Percentiles rank a stretch among this genome's conserved stretches.
Evolutionary conservation across 345 rosid genomes (phyloP).

Genomic region (Eucalyptus caleyi): DNA sequence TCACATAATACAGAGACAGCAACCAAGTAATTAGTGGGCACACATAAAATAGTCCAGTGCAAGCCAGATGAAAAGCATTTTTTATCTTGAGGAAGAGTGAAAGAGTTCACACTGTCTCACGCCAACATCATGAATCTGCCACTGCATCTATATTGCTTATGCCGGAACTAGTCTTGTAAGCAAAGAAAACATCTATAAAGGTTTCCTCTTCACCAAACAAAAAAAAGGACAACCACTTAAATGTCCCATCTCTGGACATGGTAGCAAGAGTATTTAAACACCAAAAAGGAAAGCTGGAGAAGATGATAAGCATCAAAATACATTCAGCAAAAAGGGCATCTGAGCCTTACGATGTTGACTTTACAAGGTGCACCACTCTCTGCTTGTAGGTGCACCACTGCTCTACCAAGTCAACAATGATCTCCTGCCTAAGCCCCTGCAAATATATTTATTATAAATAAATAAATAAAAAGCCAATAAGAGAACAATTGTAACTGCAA

Average conservation of each 20-base stretch:
- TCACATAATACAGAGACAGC: background rate
- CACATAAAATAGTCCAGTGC: background rate
- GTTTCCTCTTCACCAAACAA: background rate
- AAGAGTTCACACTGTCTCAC: background rate
- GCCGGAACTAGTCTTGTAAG: background rate
- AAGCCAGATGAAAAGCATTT: background rate
- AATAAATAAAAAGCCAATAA: background rate
- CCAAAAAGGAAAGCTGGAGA: background rate
- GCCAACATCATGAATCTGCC: background rate
- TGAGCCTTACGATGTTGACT: constrained; percentile 71
- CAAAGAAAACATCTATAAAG: background rate
- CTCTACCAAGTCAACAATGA: constrained; percentile 86
- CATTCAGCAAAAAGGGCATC: background rate
- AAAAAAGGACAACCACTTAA: background rate
- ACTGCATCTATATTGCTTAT: background rate
- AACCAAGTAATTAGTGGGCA: background rate
- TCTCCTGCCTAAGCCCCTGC: constrained; percentile 89
- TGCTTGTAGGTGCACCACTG: constrained; percentile 94
- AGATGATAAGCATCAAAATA: background rate
- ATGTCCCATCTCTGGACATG: background rate
- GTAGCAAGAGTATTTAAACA: background rate
- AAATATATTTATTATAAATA: no score
- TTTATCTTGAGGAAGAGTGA: background rate
- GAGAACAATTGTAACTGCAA: background rate
- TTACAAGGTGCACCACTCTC: constrained; percentile 95